Conservation (phyloP, 2,329 filamentous ascomycete species). For the Ophiosphaerella korrae region DNA sequence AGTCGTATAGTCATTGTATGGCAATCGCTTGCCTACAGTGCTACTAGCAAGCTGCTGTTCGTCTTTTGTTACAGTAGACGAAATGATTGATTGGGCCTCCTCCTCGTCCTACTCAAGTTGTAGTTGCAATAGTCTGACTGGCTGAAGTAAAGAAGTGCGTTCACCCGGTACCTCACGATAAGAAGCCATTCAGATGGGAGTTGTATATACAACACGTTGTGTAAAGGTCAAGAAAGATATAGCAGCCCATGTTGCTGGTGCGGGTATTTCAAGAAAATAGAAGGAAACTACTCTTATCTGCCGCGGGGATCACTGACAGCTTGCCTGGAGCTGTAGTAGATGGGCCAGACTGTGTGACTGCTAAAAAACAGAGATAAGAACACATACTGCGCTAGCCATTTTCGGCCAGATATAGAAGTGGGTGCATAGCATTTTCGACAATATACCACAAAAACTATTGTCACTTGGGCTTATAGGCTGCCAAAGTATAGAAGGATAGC, state of each 20-base stretch:
- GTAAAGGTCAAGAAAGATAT: too few species aligned
- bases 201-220: too few species aligned
- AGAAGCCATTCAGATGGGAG: too few species aligned
- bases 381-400: conserved; percentile 12
- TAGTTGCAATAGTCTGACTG: conserved; percentile 39
- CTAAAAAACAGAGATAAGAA: conserved; percentile 24
- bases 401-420: conserved; percentile 6
- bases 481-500: neutral
- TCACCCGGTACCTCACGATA: conserved; percentile 20
- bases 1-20: conserved; percentile 66
- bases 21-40: conserved; percentile 60
- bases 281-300: conserved; percentile 13
- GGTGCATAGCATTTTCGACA: neutral
- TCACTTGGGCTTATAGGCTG: neutral
- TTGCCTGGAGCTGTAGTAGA: conserved; percentile 10
- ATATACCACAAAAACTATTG: neutral
- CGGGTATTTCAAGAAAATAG: too few species aligned
- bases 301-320: conserved; percentile 6
- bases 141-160: conserved; percentile 41
- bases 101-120: conserved; percentile 48
- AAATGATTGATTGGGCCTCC: conserved; percentile 50
- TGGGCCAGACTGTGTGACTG: conserved; percentile 9
- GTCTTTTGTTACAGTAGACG: conserved; percentile 54
- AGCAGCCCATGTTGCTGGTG: too few species aligned
- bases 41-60: conserved; percentile 54